Conservation (phyloP, 129 eudicot species). For the Mikania micrantha region DNA sequence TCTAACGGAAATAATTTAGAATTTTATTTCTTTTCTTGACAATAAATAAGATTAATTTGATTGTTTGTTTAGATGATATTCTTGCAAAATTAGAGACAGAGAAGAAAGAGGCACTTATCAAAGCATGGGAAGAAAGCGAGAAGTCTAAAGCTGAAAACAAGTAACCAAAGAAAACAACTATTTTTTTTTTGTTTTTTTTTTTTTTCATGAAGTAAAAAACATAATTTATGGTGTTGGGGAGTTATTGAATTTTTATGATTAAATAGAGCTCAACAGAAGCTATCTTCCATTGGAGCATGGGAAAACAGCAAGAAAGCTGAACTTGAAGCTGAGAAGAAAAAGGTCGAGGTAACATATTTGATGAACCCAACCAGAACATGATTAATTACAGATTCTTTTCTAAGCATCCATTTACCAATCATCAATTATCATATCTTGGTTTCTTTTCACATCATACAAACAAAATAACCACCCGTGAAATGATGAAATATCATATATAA, state of each 20-base stretch:
- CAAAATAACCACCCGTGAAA: neutral
- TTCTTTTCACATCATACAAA: neutral
- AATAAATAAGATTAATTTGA: neutral
- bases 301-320: slow-evolving; percentile 91
- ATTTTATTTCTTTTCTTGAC: neutral
- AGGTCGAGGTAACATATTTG: slow-evolving; percentile 54
- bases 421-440: neutral
- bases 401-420: too few relatives aligned
- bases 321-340: slow-evolving; percentile 62
- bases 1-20: neutral
- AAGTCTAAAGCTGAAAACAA: slow-evolving; percentile 87
- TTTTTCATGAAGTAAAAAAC: neutral
- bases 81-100: slow-evolving; percentile 75
- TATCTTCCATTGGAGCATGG: slow-evolving; percentile 64
- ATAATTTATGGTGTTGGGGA: too few relatives aligned
- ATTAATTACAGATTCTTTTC: too few relatives aligned
- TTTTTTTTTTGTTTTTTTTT: neutral
- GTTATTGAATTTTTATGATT: neutral
- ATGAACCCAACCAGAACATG: neutral
- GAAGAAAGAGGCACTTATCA: slow-evolving; percentile 73
- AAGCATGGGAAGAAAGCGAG: slow-evolving; percentile 99
- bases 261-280: slow-evolving; percentile 72
- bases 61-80: slow-evolving; percentile 45
- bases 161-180: slow-evolving; percentile 39
- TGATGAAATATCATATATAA: neutral